Conservation (phyloP, 495 filamentous ascomycete genomes). For the Bacidia gigantensis region DNA sequence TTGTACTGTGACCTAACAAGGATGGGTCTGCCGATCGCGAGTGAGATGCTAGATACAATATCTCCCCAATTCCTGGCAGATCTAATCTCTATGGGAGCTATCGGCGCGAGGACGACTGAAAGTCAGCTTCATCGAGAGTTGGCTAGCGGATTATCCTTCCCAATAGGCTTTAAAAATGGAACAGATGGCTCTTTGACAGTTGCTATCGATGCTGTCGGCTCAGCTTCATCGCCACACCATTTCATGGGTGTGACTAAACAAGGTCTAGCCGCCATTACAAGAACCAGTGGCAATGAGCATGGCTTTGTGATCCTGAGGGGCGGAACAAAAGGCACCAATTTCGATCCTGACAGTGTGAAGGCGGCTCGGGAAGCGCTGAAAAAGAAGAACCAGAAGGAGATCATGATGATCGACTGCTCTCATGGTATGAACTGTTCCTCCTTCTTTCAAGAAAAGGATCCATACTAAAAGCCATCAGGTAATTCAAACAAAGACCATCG, state of each 20-base stretch:
- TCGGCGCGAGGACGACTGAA: slow-evolving; percentile 92
- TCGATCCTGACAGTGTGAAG: slow-evolving; percentile 69
- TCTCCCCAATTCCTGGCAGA: slow-evolving; percentile 98
- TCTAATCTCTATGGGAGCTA: slow-evolving; percentile 76
- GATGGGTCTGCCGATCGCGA: slow-evolving; percentile 95
- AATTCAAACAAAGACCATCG: slow-evolving; percentile 94
- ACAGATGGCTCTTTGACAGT: slow-evolving; percentile 86
- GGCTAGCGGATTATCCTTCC: slow-evolving; percentile 88
- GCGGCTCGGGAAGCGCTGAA: slow-evolving; percentile 57
- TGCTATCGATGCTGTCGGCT: slow-evolving; percentile 91
- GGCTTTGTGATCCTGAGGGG: slow-evolving; percentile 96
- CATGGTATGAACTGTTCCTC: slow-evolving; percentile 40
- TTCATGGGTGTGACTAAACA: slow-evolving; percentile 98
- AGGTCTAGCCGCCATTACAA: slow-evolving; percentile 89
- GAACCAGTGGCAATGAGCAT: slow-evolving; percentile 91
- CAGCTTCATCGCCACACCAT: slow-evolving; percentile 86
- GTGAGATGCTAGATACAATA: slow-evolving; percentile 98
- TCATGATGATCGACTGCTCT: slow-evolving; percentile 97
- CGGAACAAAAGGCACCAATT: slow-evolving; percentile 89
- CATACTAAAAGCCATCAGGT: slow-evolving; percentile 26
- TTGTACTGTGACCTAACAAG: slow-evolving; percentile 89
- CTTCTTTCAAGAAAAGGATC: neutral
- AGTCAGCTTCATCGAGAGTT: slow-evolving; percentile 90
- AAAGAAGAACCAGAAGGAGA: slow-evolving; percentile 49
- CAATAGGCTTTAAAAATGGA: slow-evolving; percentile 98